phyloP scores from a whole-genome alignment of 2,329 filamentous ascomycete genomes.

The Exophiala calicioides region DNA sequence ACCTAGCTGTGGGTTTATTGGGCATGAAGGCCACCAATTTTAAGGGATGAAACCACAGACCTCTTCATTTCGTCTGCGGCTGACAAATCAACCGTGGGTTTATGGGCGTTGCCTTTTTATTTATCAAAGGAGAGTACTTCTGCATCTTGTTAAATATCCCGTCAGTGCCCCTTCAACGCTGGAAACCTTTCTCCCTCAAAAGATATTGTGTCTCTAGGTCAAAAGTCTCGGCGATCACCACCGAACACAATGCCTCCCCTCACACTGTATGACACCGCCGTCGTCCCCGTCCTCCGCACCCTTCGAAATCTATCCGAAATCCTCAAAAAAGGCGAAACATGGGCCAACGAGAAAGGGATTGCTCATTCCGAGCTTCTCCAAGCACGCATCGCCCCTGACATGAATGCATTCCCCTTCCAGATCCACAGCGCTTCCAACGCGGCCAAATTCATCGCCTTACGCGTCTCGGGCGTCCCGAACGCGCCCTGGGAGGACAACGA shows the following conservation, averaged over 20 bases:
- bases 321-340: slow-evolving; percentile 48
- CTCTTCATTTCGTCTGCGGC: neutral
- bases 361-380: slow-evolving; percentile 41
- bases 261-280: slow-evolving; percentile 37
- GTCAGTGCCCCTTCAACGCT: neutral
- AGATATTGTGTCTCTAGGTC: neutral
- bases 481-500: slow-evolving; percentile 45
- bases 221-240: neutral
- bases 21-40: too few relatives aligned
- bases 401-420: slow-evolving; percentile 54
- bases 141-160: neutral
- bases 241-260: slow-evolving; percentile 4
- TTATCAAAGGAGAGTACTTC: neutral
- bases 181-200: too few relatives aligned
- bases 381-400: slow-evolving; percentile 50
- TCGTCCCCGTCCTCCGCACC: slow-evolving; percentile 46
- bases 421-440: slow-evolving; percentile 48
- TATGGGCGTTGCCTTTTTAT: neutral
- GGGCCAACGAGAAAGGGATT: slow-evolving; percentile 42
- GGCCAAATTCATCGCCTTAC: slow-evolving; percentile 43
- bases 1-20: too few relatives aligned
- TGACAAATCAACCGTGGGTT: slow-evolving; percentile 1
- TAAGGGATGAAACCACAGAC: too few relatives aligned
- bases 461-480: slow-evolving; percentile 40
- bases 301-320: slow-evolving; percentile 46